Conservation (phyloP, 2,329 filamentous ascomycete genomes). For the Colletotrichum sp. region DNA sequence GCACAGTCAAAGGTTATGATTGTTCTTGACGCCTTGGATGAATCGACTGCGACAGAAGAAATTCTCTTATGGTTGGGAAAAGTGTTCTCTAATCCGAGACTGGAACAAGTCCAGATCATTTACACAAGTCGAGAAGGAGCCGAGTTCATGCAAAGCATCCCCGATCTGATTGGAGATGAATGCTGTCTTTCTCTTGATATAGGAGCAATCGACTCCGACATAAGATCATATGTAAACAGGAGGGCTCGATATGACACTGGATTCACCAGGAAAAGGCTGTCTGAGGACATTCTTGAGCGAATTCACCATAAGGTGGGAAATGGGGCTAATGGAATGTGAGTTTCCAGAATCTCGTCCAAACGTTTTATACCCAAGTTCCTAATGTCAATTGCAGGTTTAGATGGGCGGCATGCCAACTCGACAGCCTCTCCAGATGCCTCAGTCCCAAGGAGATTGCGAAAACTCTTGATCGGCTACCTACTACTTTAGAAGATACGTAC, state of each 20-base stretch:
- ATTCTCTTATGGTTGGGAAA: neutral
- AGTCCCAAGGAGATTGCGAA: too few relatives aligned
- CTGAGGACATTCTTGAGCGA: neutral
- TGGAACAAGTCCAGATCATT: neutral
- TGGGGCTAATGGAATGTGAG: too few relatives aligned
- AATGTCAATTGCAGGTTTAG: too few relatives aligned
- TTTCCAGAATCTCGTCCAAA: too few relatives aligned
- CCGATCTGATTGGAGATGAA: neutral
- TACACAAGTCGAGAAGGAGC: neutral
- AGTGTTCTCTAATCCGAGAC: neutral
- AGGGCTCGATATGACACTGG: too few relatives aligned
- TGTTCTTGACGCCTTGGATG: neutral
- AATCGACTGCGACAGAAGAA: neutral
- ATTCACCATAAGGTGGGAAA: too few relatives aligned
- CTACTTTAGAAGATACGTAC: too few relatives aligned
- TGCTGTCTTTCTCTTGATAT: neutral
- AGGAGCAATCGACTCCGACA: neutral
- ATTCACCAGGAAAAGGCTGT: neutral
- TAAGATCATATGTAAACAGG: neutral
- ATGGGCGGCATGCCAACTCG: too few relatives aligned
- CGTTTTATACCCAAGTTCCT: too few relatives aligned
- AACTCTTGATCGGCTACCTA: too few relatives aligned
- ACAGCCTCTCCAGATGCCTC: too few relatives aligned
- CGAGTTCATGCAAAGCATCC: neutral
- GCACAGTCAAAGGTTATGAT: accelerated